phyloP scores from a whole-genome alignment of 2,329 filamentous ascomycete genomes.

The Xylaria sp. region DNA sequence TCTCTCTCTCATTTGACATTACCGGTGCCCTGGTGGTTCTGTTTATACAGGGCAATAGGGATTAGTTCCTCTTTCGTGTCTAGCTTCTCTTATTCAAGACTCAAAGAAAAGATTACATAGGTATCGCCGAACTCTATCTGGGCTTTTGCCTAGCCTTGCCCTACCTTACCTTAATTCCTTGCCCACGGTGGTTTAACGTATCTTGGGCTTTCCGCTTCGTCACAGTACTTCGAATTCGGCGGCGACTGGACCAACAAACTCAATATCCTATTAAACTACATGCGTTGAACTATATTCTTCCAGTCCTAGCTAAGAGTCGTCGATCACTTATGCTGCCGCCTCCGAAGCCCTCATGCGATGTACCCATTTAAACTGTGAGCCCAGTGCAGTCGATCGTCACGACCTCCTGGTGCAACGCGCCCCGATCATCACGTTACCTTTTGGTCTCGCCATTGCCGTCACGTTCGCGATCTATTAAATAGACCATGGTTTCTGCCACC shows the following conservation, averaged over 20 bases:
- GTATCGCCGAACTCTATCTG: background rate
- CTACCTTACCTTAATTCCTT: background rate
- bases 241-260: background rate
- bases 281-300: conserved; percentile 7
- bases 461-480: conserved; percentile 17
- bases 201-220: background rate
- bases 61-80: conserved; percentile 8
- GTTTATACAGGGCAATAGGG: conserved; percentile 7
- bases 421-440: conserved; percentile 21
- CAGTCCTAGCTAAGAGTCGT: background rate
- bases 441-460: conserved; percentile 12
- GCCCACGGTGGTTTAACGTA: background rate
- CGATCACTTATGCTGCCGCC: conserved; percentile 29
- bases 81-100: conserved; percentile 2
- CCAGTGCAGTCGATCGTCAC: conserved; percentile 41
- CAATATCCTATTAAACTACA: background rate
- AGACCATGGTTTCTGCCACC: conserved; percentile 55
- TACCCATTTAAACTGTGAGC: conserved; percentile 41
- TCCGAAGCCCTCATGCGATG: conserved; percentile 42
- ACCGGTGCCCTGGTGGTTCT: conserved; percentile 10
- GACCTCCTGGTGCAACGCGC: conserved; percentile 17
- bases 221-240: conserved; percentile 6
- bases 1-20: conserved; percentile 13
- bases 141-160: conserved; percentile 6
- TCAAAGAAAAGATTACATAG: conserved; percentile 12